phyloP scores from a whole-genome alignment of 345 rosid species.

The Streptanthus diversifolius region DNA sequence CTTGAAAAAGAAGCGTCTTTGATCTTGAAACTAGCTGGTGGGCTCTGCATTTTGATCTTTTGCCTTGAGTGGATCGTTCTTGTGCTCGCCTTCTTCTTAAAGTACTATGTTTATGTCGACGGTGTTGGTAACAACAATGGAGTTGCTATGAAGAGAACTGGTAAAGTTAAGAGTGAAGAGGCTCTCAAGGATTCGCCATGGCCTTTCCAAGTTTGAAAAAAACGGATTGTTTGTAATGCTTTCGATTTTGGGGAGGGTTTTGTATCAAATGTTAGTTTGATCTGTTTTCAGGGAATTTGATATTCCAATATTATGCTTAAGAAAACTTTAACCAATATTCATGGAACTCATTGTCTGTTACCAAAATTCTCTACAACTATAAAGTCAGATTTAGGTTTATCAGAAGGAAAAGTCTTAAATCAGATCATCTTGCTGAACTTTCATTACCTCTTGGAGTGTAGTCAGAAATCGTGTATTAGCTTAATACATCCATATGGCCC shows the following conservation, averaged over 20 bases:
- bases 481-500: too few species aligned
- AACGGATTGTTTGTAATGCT: neutral
- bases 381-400: too few species aligned
- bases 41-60: conserved; percentile 65
- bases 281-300: neutral
- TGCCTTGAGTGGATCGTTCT: conserved; percentile 87
- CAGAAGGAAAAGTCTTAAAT: too few species aligned
- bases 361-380: neutral
- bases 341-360: too few species aligned
- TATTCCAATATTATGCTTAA: neutral
- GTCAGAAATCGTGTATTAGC: too few species aligned
- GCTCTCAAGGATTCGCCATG: conserved; percentile 78
- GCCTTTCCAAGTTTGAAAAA: conserved; percentile 64
- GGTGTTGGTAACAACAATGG: conserved; percentile 35
- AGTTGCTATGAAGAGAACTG: conserved; percentile 45
- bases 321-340: neutral
- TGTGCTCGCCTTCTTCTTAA: conserved; percentile 84
- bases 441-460: too few species aligned
- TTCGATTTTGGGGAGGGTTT: neutral
- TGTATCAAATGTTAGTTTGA: conserved; percentile 24
- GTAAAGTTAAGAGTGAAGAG: conserved; percentile 77
- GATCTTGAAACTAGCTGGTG: conserved; percentile 80
- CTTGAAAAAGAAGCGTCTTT: conserved; percentile 76
- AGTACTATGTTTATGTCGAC: conserved; percentile 63
- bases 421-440: too few species aligned